Percentiles rank a stretch among this genome's conserved stretches.
phyloP scores from a whole-genome alignment of 2,329 filamentous ascomycete species.

The Zopfia rhizophila region DNA sequence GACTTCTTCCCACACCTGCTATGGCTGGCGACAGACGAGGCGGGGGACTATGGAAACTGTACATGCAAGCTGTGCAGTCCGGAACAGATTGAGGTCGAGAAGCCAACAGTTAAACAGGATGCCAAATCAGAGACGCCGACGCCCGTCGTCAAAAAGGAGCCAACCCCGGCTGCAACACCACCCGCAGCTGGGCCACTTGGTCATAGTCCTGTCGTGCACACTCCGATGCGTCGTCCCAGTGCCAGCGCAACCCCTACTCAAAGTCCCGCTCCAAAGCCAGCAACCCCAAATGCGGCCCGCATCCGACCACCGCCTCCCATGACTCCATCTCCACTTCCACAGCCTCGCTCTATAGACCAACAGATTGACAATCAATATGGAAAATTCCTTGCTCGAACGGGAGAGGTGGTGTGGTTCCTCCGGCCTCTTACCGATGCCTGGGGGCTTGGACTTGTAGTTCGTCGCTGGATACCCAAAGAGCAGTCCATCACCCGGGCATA shows the following conservation, averaged over 20 bases:
- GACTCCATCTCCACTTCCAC: constrained; percentile 52
- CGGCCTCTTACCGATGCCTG: constrained; percentile 59
- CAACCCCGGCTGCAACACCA: constrained; percentile 21
- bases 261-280: constrained; percentile 35
- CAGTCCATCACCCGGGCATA: constrained; percentile 46
- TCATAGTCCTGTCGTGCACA: constrained; percentile 38
- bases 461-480: constrained; percentile 54
- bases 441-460: constrained; percentile 63
- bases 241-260: constrained; percentile 28
- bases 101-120: constrained; percentile 37
- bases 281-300: constrained; percentile 24
- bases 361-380: constrained; percentile 59
- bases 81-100: constrained; percentile 59
- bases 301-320: constrained; percentile 36
- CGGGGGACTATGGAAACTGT: constrained; percentile 65
- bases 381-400: constrained; percentile 63
- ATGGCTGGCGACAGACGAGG: constrained; percentile 65
- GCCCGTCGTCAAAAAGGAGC: constrained; percentile 39
- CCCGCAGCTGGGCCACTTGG: constrained; percentile 8
- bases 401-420: constrained; percentile 68
- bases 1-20: constrained; percentile 70
- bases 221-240: constrained; percentile 34
- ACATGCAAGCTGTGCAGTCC: constrained; percentile 67
- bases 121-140: constrained; percentile 22
- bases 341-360: constrained; percentile 58